phyloP scores from a whole-genome alignment of 768 basidiomycete genomes.

The Trametes sanguinea region DNA sequence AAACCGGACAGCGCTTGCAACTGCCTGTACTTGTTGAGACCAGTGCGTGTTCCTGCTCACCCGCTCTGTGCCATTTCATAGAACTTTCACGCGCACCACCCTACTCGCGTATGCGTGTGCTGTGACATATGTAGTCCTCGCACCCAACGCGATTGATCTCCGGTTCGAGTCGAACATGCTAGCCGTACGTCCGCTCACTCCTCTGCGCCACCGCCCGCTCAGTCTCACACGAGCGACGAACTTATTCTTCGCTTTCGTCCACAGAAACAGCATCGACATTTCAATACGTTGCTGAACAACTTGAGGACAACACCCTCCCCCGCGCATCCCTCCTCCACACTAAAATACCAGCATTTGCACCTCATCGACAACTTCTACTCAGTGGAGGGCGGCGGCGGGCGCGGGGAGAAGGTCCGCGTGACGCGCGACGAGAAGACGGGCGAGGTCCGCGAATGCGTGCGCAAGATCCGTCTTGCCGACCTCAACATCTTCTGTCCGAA shows the following conservation, averaged over 20 bases:
- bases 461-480: constrained; percentile 83
- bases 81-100: background rate
- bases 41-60: constrained; percentile 52
- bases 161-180: constrained; percentile 96
- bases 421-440: constrained; percentile 79
- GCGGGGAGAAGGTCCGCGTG: constrained; percentile 71
- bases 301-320: constrained; percentile 65
- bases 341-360: constrained; percentile 76
- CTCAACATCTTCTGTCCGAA: constrained; percentile 88
- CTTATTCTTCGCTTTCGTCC: background rate
- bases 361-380: constrained; percentile 81
- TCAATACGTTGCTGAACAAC: constrained; percentile 84
- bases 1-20: constrained; percentile 54
- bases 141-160: constrained; percentile 58
- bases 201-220: background rate
- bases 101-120: background rate
- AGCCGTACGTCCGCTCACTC: constrained; percentile 46
- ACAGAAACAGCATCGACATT: constrained; percentile 85
- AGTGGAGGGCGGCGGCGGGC: constrained; percentile 34
- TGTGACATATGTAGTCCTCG: constrained; percentile 54
- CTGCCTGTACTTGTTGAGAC: constrained; percentile 83
- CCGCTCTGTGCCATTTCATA: background rate
- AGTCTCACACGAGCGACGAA: background rate
- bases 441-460: constrained; percentile 65
- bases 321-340: constrained; percentile 52